phyloP scores from a whole-genome alignment of 768 basidiomycete genomes.

The Lentinula detonsa region DNA sequence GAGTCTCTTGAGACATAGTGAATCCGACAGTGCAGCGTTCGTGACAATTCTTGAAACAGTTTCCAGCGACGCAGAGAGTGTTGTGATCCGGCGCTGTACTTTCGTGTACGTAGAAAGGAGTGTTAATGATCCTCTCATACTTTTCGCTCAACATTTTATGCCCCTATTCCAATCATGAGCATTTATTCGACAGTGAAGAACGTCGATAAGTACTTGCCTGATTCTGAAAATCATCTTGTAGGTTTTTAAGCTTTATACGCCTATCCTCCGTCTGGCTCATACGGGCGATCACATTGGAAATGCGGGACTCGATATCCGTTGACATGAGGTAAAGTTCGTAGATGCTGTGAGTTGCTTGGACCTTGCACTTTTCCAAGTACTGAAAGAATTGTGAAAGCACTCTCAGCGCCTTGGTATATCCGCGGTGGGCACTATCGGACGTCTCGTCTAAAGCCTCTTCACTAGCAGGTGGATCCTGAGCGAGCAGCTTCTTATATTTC shows the following conservation, averaged over 20 bases:
- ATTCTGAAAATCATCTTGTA: not conserved
- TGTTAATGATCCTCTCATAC: conserved; percentile 5
- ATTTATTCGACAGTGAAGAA: not conserved
- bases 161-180: not conserved
- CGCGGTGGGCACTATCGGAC: not conserved
- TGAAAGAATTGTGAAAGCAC: conserved; percentile 10
- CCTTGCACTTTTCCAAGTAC: conserved; percentile 9
- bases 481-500: not conserved
- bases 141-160: conserved; percentile 3
- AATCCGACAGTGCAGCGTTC: conserved; percentile 5
- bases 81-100: not conserved
- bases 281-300: not conserved
- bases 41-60: conserved; percentile 12
- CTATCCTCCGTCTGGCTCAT: not conserved
- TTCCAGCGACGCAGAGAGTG: conserved; percentile 9
- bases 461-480: not conserved
- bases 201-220: not conserved
- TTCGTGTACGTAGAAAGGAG: conserved; percentile 5
- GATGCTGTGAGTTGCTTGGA: conserved; percentile 13
- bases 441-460: not conserved
- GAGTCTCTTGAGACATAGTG: conserved; percentile 4
- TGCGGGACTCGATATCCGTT: not conserved
- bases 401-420: conserved; percentile 10
- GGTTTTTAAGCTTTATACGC: not conserved
- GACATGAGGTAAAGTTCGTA: not conserved